A percentile compares a stretch with the other conserved stretches of the same genome.
Conservation (phyloP, 2,329 filamentous ascomycete species). For the Neonectria punicea region DNA sequence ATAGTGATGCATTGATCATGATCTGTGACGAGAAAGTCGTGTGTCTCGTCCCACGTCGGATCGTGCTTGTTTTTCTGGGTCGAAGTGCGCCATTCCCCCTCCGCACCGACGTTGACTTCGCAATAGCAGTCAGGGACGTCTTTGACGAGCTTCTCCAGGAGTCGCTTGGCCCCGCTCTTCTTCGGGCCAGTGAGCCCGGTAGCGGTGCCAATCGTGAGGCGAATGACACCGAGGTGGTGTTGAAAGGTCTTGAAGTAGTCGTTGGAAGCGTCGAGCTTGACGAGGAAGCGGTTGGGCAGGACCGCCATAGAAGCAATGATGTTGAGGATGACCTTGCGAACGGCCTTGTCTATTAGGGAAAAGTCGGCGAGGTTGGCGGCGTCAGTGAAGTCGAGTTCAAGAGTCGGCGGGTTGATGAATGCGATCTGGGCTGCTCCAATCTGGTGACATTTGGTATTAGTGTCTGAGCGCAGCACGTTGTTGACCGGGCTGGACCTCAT, state of each 20-base stretch:
- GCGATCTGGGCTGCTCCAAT: slow-evolving; percentile 41
- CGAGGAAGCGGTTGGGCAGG: slow-evolving; percentile 41
- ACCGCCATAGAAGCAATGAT: slow-evolving; percentile 42
- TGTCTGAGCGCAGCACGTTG: not conserved
- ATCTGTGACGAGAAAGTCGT: slow-evolving; percentile 42
- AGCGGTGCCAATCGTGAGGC: slow-evolving; percentile 36
- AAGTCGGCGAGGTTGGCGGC: slow-evolving; percentile 41
- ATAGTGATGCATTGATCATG: slow-evolving; percentile 37
- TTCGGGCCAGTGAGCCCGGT: slow-evolving; percentile 37
- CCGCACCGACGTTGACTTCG: slow-evolving; percentile 36
- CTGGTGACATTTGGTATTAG: slow-evolving; percentile 17
- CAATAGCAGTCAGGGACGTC: slow-evolving; percentile 41
- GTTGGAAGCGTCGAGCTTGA: slow-evolving; percentile 40
- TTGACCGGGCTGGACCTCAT: slow-evolving; percentile 3
- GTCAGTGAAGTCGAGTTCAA: slow-evolving; percentile 41
- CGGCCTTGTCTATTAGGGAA: slow-evolving; percentile 35
- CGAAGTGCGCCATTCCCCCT: slow-evolving; percentile 39
- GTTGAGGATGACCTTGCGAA: slow-evolving; percentile 39
- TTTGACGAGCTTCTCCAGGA: slow-evolving; percentile 37
- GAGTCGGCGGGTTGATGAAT: slow-evolving; percentile 40
- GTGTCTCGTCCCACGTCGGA: slow-evolving; percentile 41
- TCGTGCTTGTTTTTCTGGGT: slow-evolving; percentile 41
- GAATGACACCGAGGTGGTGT: slow-evolving; percentile 37
- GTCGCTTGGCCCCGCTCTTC: slow-evolving; percentile 37
- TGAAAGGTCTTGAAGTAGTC: slow-evolving; percentile 45